These are phyloP conservation scores for Hippophae rhamnoides DNA, from an alignment of 306 rosid genomes.

Conservation along the genomic window DNA sequence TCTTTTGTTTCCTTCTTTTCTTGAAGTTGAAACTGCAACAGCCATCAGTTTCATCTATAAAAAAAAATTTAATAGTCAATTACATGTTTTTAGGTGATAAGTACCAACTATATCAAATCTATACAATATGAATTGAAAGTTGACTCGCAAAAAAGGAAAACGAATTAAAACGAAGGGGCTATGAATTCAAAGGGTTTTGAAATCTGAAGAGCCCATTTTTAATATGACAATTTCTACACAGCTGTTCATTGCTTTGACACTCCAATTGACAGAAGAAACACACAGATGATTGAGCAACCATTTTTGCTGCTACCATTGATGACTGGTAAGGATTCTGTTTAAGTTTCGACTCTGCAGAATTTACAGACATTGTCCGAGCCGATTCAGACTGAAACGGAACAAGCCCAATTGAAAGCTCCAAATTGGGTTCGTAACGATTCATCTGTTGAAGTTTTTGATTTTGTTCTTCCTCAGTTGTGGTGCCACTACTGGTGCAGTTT, in stretches of 20 bases:
- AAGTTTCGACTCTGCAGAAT: conserved; percentile 40
- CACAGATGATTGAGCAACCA: conserved; percentile 9
- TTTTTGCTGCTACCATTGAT: neutral
- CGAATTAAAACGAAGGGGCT: neutral
- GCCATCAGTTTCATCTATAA: too few relatives aligned
- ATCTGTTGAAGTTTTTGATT: neutral
- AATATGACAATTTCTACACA: conserved; percentile 29
- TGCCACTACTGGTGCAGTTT: conserved; percentile 37
- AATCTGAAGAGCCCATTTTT: conserved; percentile 23
- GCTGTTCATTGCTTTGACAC: conserved; percentile 18
- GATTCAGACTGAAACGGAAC: conserved; percentile 34
- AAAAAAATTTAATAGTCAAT: too few relatives aligned
- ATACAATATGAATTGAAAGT: neutral
- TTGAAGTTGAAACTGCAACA: too few relatives aligned
- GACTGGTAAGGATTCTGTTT: neutral
- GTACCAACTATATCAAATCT: neutral
- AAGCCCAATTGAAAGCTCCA: conserved; percentile 57
- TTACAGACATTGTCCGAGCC: conserved; percentile 17
- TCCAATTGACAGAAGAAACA: conserved; percentile 43
- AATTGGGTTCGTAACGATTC: conserved; percentile 20
- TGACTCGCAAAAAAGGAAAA: neutral
- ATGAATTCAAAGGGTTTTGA: conserved; percentile 19
- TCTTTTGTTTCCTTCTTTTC: too few relatives aligned
- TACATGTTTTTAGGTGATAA: too few relatives aligned
- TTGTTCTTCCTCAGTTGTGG: conserved; percentile 42